Evolutionary conservation across 805 yeast species (phyloP).

Genomic region (Candida awuae): DNA sequence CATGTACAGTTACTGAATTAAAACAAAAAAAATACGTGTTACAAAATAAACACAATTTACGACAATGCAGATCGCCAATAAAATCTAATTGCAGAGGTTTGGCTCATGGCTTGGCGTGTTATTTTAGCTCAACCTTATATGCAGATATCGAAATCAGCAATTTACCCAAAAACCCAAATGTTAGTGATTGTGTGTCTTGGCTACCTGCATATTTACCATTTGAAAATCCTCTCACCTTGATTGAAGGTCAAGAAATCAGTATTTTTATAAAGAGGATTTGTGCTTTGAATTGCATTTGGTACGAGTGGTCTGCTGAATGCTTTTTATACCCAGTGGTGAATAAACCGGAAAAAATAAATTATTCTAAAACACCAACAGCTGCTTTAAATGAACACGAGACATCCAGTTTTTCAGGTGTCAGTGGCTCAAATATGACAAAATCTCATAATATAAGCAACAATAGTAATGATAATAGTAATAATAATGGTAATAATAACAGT

Average conservation of each 20-base stretch:
- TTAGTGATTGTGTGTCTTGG: conserved; percentile 41
- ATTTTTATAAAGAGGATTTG: conserved; percentile 43
- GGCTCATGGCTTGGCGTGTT: conserved; percentile 71
- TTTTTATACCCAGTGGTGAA: no score
- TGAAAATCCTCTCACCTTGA: conserved; percentile 40
- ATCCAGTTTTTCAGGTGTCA: no score
- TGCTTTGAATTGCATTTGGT: conserved; percentile 45
- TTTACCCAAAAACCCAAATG: conserved; percentile 26
- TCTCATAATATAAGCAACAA: no score
- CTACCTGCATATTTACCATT: conserved; percentile 61
- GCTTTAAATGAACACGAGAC: no score
- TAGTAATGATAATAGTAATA: no score
- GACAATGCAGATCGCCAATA: conserved; percentile 27
- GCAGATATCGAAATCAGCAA: conserved; percentile 49
- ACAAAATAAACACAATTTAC: conserved; percentile 17
- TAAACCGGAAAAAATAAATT: no score
- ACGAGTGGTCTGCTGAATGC: conserved; percentile 63
- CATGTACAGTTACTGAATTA: not conserved
- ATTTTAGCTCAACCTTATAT: conserved; percentile 63
- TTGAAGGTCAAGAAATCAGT: conserved; percentile 49
- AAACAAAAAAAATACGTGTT: not conserved
- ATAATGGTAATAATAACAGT: no score
- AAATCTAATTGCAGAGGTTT: conserved; percentile 41
- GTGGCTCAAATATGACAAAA: no score
- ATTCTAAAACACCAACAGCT: no score